phyloP scores from a whole-genome alignment of 2,329 filamentous ascomycete genomes.

The Phoma sp. region DNA sequence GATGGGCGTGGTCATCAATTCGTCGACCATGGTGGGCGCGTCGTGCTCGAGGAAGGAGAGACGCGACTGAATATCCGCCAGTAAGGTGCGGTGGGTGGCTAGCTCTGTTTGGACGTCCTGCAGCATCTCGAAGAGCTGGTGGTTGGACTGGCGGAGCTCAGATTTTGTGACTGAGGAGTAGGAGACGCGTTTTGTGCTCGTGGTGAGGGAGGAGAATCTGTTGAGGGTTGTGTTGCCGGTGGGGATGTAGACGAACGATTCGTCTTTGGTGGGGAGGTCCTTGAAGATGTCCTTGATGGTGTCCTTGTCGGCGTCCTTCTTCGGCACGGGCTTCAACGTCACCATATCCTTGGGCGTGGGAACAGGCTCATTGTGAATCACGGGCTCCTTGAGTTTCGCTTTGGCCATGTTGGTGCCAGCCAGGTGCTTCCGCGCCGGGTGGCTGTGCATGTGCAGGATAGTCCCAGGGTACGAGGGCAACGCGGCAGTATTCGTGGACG shows the following conservation, averaged over 20 bases:
- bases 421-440: conserved; percentile 13
- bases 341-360: background rate
- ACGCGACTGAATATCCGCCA: conserved; percentile 39
- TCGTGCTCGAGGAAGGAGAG: conserved; percentile 36
- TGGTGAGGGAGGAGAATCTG: conserved; percentile 12
- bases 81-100: conserved; percentile 29
- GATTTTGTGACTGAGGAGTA: conserved; percentile 34
- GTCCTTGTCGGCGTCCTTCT: background rate
- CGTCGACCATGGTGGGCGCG: conserved; percentile 15
- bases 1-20: background rate
- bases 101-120: conserved; percentile 39
- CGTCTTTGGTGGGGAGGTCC: background rate
- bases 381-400: conserved; percentile 3
- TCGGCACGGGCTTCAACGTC: background rate
- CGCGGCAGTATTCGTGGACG: conserved; percentile 4
- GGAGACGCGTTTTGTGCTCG: conserved; percentile 29
- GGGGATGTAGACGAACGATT: conserved; percentile 3
- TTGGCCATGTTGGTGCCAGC: conserved; percentile 10
- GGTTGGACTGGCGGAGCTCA: conserved; percentile 32
- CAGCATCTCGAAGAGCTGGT: conserved; percentile 36
- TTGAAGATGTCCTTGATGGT: too few relatives aligned
- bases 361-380: background rate
- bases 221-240: conserved; percentile 9
- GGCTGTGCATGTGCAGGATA: conserved; percentile 4
- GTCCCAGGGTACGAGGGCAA: conserved; percentile 13